Conservation (phyloP, 345 rosid species). For the Cardiospermum halicacabum region DNA sequence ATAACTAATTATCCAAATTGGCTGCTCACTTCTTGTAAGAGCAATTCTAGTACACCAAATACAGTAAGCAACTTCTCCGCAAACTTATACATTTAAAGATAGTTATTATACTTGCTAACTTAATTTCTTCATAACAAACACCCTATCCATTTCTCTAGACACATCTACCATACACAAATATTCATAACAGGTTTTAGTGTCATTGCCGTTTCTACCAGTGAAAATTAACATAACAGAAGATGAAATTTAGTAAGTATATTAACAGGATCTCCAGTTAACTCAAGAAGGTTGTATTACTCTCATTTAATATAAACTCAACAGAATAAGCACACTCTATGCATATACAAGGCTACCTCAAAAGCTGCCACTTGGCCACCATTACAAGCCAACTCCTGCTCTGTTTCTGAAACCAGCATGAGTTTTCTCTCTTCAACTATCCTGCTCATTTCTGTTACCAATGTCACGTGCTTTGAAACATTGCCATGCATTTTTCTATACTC, state of each 20-base stretch:
- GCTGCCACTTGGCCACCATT: conserved; percentile 98
- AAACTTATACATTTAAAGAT: not conserved
- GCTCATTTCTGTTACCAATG: conserved; percentile 97
- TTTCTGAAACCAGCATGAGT: conserved; percentile 90
- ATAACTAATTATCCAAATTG: not conserved
- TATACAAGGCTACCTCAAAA: conserved; percentile 71
- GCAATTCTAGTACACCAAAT: not conserved
- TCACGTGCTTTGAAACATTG: conserved; percentile 94
- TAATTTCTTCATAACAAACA: not conserved
- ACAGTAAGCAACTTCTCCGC: not conserved
- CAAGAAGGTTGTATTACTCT: not conserved
- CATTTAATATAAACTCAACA: not conserved
- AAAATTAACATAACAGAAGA: not conserved
- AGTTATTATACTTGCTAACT: not conserved
- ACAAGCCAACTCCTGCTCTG: conserved; percentile 97
- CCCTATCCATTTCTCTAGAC: not conserved
- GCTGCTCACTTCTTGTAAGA: not conserved
- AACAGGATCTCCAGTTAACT: not conserved
- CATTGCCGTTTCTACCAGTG: not conserved
- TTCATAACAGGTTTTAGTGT: not conserved
- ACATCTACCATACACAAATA: not conserved
- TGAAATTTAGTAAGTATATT: not conserved
- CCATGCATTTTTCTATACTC: conserved; percentile 98
- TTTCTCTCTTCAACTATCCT: conserved; percentile 86
- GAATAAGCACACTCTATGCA: not conserved